These are phyloP conservation scores for Thuja plicata DNA, from an alignment of 83 land plant species.

Conservation along the genomic window DNA sequence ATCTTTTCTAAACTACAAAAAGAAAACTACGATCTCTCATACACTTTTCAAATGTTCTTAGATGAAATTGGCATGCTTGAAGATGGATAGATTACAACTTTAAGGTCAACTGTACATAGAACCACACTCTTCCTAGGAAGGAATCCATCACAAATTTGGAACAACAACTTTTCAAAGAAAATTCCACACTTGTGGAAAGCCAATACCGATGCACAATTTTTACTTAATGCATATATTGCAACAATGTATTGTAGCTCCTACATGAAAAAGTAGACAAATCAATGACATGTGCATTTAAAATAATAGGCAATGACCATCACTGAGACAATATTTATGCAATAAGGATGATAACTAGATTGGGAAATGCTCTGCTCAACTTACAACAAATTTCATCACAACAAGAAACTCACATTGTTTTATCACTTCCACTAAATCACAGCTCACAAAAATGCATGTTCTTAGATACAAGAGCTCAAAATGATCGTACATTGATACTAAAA, in stretches of 20 bases:
- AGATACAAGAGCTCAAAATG: too few species aligned
- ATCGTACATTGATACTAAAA: too few species aligned
- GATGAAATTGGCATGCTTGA: not conserved
- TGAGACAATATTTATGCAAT: too few species aligned
- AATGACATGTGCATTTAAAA: not conserved
- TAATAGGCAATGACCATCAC: too few species aligned
- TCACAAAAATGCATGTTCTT: too few species aligned
- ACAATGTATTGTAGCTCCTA: not conserved
- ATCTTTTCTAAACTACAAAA: not conserved
- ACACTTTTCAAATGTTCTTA: not conserved
- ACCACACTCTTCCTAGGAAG: not conserved
- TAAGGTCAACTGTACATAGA: not conserved
- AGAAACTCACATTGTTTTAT: too few species aligned
- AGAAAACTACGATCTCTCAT: not conserved
- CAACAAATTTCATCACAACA: too few species aligned
- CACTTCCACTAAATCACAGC: too few species aligned
- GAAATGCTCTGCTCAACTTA: too few species aligned
- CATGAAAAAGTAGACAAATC: not conserved
- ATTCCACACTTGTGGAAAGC: not conserved
- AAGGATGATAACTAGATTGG: too few species aligned
- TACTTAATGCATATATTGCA: not conserved
- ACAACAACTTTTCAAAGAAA: not conserved
- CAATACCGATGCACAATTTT: not conserved
- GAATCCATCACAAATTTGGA: not conserved
- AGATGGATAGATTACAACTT: not conserved